These are phyloP conservation scores for Nitzschia inconspicua DNA, from an alignment of 108 stramenopile genomes.

Conservation along the genomic window DNA sequence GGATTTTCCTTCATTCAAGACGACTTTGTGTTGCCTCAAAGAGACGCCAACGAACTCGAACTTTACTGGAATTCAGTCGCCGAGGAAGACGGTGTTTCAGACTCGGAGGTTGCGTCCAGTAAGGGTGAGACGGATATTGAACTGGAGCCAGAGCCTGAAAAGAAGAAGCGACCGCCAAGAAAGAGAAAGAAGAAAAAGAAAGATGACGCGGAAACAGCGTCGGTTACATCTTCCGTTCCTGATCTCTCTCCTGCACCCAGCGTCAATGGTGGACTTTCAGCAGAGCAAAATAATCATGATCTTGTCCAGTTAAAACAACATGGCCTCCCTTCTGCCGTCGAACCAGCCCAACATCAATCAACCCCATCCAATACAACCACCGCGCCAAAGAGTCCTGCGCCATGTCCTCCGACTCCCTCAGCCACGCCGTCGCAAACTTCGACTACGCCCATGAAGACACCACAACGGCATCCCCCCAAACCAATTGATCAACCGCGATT, in stretches of 20 bases:
- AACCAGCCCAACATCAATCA: neutral
- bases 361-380: neutral
- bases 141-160: constrained; percentile 32
- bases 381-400: too few species aligned
- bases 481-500: too few species aligned
- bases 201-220: constrained; percentile 12
- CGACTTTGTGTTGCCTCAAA: constrained; percentile 67
- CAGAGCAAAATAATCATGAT: neutral
- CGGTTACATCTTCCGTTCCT: neutral
- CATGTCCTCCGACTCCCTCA: too few species aligned
- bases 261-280: neutral
- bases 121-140: constrained; percentile 18
- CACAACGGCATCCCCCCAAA: neutral
- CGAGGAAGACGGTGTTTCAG: constrained; percentile 75
- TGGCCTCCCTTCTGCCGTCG: neutral
- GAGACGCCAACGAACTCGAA: constrained; percentile 52
- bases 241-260: neutral
- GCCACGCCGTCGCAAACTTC: neutral
- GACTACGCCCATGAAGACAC: neutral
- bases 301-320: neutral
- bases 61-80: constrained; percentile 72
- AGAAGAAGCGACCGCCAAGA: constrained; percentile 77
- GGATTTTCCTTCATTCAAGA: constrained; percentile 90
- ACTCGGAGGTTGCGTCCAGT: constrained; percentile 77
- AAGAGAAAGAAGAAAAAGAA: constrained; percentile 73